These are phyloP conservation scores for Avicennia marina DNA, from an alignment of 257 asterid genomes.

Conservation along the genomic window DNA sequence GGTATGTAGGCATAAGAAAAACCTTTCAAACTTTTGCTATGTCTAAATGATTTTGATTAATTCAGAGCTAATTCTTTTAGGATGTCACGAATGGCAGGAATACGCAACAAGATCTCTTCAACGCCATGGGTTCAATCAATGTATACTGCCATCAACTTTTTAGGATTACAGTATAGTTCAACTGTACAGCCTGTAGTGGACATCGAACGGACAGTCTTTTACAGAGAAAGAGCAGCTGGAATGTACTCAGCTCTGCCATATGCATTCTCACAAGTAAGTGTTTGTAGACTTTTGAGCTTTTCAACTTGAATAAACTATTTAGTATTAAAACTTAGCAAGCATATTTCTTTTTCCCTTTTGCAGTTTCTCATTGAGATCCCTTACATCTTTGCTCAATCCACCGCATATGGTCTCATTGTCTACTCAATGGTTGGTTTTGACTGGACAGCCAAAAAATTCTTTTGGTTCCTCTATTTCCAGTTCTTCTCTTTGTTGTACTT, in stretches of 20 bases:
- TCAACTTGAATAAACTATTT: too few species aligned
- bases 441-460: slow-evolving; percentile 56
- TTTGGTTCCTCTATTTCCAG: slow-evolving; percentile 61
- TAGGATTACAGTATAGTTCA: slow-evolving; percentile 60
- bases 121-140: slow-evolving; percentile 73
- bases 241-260: too few species aligned
- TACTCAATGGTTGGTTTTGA: slow-evolving; percentile 66
- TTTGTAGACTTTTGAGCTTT: background rate
- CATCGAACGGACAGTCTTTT: too few species aligned
- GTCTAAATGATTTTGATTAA: background rate
- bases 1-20: too few species aligned
- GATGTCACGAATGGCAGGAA: slow-evolving; percentile 27
- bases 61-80: background rate
- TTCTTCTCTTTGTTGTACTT: slow-evolving; percentile 55
- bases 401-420: slow-evolving; percentile 42
- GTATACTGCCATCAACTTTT: slow-evolving; percentile 50
- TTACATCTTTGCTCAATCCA: too few species aligned
- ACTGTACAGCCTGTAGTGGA: slow-evolving; percentile 75
- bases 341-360: too few species aligned
- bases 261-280: too few species aligned
- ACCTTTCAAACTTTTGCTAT: too few species aligned
- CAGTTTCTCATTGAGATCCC: too few species aligned
- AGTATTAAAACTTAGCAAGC: too few species aligned
- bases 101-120: too few species aligned
- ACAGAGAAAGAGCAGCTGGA: too few species aligned